A percentile compares a stretch with the other conserved stretches of the same genome.
Evolutionary conservation across 805 yeast species (phyloP).

Genomic region (Sugiyamaella smithiae): DNA sequence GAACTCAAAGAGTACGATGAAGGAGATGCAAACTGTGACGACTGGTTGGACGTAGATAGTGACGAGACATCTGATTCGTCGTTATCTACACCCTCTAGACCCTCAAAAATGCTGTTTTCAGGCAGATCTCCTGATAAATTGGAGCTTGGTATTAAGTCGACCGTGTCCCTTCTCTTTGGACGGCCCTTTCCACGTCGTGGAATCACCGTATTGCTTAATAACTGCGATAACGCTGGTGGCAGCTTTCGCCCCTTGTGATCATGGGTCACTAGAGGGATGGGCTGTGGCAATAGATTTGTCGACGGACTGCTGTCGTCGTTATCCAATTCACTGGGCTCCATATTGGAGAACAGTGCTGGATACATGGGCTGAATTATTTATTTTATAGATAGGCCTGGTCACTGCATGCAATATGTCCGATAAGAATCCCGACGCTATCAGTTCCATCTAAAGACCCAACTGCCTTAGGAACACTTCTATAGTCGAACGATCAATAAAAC

Average conservation of each 20-base stretch:
- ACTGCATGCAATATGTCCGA: constrained; percentile 4
- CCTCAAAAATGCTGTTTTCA: not conserved
- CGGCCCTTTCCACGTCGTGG: constrained; percentile 12
- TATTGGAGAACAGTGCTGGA: not conserved
- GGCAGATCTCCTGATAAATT: not conserved
- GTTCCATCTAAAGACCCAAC: too few relatives aligned
- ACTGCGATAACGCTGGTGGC: constrained; percentile 21
- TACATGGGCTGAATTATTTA: not conserved
- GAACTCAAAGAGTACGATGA: not conserved
- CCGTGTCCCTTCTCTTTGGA: not conserved
- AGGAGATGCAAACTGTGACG: not conserved
- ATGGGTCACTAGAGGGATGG: constrained; percentile 13
- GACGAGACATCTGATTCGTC: constrained; percentile 1
- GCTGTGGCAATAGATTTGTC: not conserved
- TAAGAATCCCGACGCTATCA: too few relatives aligned
- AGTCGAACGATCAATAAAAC: too few relatives aligned
- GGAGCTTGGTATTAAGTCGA: not conserved
- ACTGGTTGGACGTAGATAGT: not conserved
- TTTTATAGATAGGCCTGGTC: not conserved
- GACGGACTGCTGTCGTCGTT: constrained; percentile 1
- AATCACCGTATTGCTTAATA: constrained; percentile 22
- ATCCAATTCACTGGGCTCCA: not conserved
- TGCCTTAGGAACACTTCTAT: too few relatives aligned
- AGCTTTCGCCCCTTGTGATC: constrained; percentile 24
- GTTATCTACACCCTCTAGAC: not conserved